Evolutionary conservation across 768 basidiomycete species (phyloP).

Genomic region (Trametes villosa): DNA sequence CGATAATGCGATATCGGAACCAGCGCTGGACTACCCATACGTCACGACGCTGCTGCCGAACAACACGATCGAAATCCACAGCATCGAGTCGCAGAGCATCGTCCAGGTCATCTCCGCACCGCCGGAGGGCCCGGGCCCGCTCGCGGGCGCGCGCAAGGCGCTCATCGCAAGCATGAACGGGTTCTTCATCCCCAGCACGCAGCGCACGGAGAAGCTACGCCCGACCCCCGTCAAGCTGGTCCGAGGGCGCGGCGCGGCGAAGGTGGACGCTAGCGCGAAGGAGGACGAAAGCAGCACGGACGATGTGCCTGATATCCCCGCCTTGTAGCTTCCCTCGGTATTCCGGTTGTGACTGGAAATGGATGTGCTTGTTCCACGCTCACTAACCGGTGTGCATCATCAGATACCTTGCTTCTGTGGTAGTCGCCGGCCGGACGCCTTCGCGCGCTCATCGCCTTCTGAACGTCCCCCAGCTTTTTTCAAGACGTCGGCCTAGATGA

Average conservation of each 20-base stretch:
- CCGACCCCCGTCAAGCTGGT: conserved; percentile 37
- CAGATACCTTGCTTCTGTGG: background rate
- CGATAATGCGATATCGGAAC: background rate
- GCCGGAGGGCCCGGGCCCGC: conserved; percentile 29
- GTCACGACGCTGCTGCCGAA: conserved; percentile 79
- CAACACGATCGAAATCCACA: conserved; percentile 81
- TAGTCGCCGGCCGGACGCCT: background rate
- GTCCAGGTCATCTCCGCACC: conserved; percentile 69
- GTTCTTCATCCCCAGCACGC: conserved; percentile 47
- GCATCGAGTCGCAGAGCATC: conserved; percentile 70
- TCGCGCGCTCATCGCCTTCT: background rate
- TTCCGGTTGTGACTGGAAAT: background rate
- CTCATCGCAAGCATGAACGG: conserved; percentile 39
- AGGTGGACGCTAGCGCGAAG: background rate
- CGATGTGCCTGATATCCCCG: conserved; percentile 9
- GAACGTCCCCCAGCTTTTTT: background rate
- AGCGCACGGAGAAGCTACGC: conserved; percentile 46
- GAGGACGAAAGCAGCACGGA: background rate
- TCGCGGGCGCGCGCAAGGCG: conserved; percentile 34
- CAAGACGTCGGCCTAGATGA: too few relatives aligned
- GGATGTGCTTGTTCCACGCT: background rate
- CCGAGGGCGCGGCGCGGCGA: conserved; percentile 6
- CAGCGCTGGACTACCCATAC: conserved; percentile 86
- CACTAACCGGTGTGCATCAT: background rate
- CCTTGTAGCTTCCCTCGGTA: background rate